Conservation (phyloP, 768 basidiomycete species). For the Tylopilus intermedius region DNA sequence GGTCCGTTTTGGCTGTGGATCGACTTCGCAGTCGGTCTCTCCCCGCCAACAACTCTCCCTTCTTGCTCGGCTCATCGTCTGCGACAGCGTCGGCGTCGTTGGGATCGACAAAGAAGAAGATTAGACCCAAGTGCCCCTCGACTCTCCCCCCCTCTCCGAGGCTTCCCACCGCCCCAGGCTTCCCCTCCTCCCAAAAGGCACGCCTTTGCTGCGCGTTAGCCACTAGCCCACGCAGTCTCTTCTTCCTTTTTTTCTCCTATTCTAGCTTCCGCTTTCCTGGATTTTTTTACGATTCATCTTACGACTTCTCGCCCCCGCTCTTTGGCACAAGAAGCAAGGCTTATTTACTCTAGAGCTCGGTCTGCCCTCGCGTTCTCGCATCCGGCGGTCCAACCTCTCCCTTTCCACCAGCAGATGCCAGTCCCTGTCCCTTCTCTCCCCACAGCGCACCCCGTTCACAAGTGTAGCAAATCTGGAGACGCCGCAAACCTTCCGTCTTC, state of each 20-base stretch:
- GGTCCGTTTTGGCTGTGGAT: conserved; percentile 39
- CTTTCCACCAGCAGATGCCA: conserved; percentile 66
- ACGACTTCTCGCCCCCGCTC: conserved; percentile 51
- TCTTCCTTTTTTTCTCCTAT: conserved; percentile 27
- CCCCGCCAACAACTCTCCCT: conserved; percentile 33
- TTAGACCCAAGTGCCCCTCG: conserved; percentile 27
- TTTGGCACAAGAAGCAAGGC: conserved; percentile 36
- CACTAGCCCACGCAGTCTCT: conserved; percentile 35
- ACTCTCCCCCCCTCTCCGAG: conserved; percentile 24
- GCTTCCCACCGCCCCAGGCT: conserved; percentile 1
- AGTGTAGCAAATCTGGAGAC: conserved; percentile 47
- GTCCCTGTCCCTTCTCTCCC: conserved; percentile 71
- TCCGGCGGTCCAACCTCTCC: conserved; percentile 38
- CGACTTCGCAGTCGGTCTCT: conserved; percentile 45
- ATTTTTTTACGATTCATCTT: conserved; percentile 59
- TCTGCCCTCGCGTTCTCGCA: conserved; percentile 42
- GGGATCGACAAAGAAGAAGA: conserved; percentile 31
- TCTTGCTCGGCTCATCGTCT: conserved; percentile 31
- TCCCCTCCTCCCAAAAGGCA: conserved; percentile 61
- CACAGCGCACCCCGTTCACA: conserved; percentile 61
- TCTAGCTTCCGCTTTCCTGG: conserved; percentile 21
- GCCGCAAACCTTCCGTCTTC: conserved; percentile 33
- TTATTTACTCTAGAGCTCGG: conserved; percentile 38
- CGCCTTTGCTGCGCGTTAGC: conserved; percentile 93
- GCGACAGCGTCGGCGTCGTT: conserved; percentile 42